These are phyloP conservation scores for Aspergillus cejpii DNA, from an alignment of 2,329 filamentous ascomycete genomes.

Conservation along the genomic window DNA sequence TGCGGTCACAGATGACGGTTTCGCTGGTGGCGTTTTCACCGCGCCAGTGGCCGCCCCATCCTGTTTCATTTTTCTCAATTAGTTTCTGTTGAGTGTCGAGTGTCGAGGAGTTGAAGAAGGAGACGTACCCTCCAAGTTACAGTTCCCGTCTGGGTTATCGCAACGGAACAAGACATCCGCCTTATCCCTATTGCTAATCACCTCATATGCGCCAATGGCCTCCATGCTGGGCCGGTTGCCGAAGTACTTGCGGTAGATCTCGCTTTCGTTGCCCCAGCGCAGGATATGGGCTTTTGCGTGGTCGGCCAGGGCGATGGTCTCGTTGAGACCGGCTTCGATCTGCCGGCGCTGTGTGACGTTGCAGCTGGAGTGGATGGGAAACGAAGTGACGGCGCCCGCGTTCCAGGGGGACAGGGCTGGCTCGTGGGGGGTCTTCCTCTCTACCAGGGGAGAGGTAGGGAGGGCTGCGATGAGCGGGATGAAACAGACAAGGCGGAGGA, in stretches of 20 bases:
- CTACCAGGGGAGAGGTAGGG: slow-evolving; percentile 1
- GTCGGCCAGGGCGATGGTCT: slow-evolving; percentile 52
- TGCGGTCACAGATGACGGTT: slow-evolving; percentile 62
- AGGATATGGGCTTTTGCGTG: slow-evolving; percentile 56
- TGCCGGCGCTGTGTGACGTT: slow-evolving; percentile 56
- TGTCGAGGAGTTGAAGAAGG: not conserved
- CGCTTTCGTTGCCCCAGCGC: slow-evolving; percentile 48
- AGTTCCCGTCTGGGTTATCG: slow-evolving; percentile 62
- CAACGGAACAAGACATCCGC: slow-evolving; percentile 57
- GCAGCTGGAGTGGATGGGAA: slow-evolving; percentile 58
- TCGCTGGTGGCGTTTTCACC: slow-evolving; percentile 58
- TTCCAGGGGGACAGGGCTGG: slow-evolving; percentile 21
- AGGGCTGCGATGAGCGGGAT: slow-evolving; percentile 9
- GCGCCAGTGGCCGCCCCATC: slow-evolving; percentile 62
- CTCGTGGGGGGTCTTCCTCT: slow-evolving; percentile 4
- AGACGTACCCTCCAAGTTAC: slow-evolving; percentile 44
- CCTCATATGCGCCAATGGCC: slow-evolving; percentile 57
- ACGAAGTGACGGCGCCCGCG: slow-evolving; percentile 36
- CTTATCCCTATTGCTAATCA: slow-evolving; percentile 54
- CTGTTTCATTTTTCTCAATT: slow-evolving; percentile 38
- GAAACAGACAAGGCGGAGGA: slow-evolving; percentile 6
- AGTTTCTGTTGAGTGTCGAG: not conserved
- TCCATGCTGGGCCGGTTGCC: slow-evolving; percentile 53
- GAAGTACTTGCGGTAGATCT: slow-evolving; percentile 61
- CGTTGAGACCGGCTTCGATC: slow-evolving; percentile 51